Base-by-base conservation (phyloP, 1,284 basidiomycete genomes). In the Trametes sp. region DNA sequence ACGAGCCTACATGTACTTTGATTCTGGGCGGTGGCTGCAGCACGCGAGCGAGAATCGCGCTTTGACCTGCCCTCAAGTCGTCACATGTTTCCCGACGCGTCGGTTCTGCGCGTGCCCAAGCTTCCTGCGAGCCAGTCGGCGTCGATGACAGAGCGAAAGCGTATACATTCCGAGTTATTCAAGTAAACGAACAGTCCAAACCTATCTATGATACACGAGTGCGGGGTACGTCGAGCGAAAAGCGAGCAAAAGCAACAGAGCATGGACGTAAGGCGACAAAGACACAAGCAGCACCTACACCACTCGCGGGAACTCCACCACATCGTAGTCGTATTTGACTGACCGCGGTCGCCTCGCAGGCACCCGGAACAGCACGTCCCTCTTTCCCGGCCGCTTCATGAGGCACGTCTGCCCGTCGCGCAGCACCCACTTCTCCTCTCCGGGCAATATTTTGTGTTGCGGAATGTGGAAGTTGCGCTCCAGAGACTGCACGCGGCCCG, bases 21-120 rank as follows among this genome's bases (percentile, higher is more conserved):
- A n/a, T n/a, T n/a, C n/a, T n/a, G n/a, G n/a, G n/a, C 24, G 24
- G 9, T 24, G 44, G 23, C 21, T 21, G 44, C 23, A 45, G 44
- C 44, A 23, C 24, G 23, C 24, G 13, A 4, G 10, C 10, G 41
- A 50, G 4, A n/a, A n/a, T 8, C 24, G 21, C 13, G 1, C 10
- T 54, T 29, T 33, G n/a, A 31, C 59, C 56, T 44, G 65, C 65
- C 65, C 62, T 66, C 50, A 63, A 63, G n/a, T 13, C 21, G 41
- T 31, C 48, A 36, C 29, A 48, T 54, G 42, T n/a, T n/a, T n/a
- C n/a, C 54, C 28, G 11, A 9, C 21, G 21, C 23, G 21, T 24
- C 44, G n/a, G n/a, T n/a, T n/a, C n/a, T n/a, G n/a, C n/a, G n/a
- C n/a, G n/a, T n/a, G n/a, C n/a, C n/a, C n/a, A n/a, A n/a, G n/a